Percentiles rank a stretch among this genome's conserved stretches.
Conservation (phyloP, 2,329 filamentous ascomycete genomes). For the Ilyonectria robusta region DNA sequence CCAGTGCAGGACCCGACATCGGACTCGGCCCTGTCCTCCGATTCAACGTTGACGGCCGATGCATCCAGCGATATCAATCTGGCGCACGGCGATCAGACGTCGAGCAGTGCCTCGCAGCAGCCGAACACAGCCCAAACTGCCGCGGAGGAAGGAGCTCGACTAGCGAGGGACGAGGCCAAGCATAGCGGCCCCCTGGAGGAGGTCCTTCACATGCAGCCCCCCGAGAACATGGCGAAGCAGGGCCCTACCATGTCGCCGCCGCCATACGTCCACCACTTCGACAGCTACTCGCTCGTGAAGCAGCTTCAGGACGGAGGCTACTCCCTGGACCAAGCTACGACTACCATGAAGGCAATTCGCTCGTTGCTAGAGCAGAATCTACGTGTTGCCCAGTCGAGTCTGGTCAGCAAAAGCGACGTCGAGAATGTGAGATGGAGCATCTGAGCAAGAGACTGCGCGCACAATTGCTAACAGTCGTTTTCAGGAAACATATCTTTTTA, state of each 20-base stretch:
- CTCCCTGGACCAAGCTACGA: conserved; percentile 80
- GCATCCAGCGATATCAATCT: conserved; percentile 1
- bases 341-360: conserved; percentile 93
- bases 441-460: not conserved
- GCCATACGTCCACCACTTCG: conserved; percentile 95
- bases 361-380: conserved; percentile 83
- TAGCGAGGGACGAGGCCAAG: conserved; percentile 55
- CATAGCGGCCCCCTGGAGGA: conserved; percentile 66
- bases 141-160: conserved; percentile 45
- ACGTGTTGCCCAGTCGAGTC: conserved; percentile 81
- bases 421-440: conserved; percentile 75
- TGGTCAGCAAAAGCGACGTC: conserved; percentile 92
- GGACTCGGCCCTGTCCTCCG: conserved; percentile 27
- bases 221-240: conserved; percentile 59
- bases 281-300: conserved; percentile 91
- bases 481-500: conserved; percentile 90
- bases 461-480: conserved; percentile 32
- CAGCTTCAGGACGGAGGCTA: conserved; percentile 83
- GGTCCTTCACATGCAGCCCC: conserved; percentile 63
- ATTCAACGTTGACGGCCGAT: conserved; percentile 23
- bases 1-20: not conserved
- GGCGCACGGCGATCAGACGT: conserved; percentile 19
- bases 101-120: conserved; percentile 22
- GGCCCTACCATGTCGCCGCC: conserved; percentile 79
- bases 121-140: conserved; percentile 26